Evolutionary conservation across 2,329 filamentous ascomycete species (phyloP).

Genomic region (Penicillium sp.): DNA sequence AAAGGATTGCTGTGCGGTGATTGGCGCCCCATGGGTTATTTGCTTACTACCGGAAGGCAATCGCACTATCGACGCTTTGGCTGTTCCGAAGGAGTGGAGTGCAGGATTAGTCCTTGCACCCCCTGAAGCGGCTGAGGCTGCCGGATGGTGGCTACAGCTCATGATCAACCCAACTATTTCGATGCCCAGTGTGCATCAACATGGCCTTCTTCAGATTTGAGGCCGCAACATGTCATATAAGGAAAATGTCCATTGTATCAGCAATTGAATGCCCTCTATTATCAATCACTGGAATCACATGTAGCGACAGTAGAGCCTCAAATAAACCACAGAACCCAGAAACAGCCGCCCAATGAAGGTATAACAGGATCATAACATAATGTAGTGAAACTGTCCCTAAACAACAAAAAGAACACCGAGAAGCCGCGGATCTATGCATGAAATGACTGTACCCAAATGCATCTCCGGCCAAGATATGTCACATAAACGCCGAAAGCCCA

Average conservation of each 20-base stretch:
- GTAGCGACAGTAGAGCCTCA: neutral
- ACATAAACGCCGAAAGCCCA: slow-evolving; percentile 5
- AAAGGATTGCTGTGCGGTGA: too few species aligned
- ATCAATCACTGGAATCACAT: neutral
- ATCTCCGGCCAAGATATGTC: slow-evolving; percentile 6
- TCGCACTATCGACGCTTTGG: too few species aligned
- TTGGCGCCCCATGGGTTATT: too few species aligned
- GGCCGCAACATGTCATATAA: too few species aligned
- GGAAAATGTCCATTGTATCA: neutral
- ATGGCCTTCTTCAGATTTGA: too few species aligned
- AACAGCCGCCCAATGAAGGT: neutral
- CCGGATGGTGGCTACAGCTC: too few species aligned
- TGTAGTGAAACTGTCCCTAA: slow-evolving; percentile 10
- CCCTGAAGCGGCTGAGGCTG: too few species aligned
- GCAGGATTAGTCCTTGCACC: too few species aligned
- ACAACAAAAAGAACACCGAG: slow-evolving; percentile 1
- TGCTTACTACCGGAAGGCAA: too few species aligned
- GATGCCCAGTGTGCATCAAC: too few species aligned
- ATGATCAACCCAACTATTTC: too few species aligned
- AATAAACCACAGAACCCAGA: neutral
- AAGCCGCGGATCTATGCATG: slow-evolving; percentile 13
- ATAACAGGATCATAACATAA: neutral
- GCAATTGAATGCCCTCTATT: neutral
- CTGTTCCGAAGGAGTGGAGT: too few species aligned
- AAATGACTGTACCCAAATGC: slow-evolving; percentile 4